Evolutionary conservation across 2,329 filamentous ascomycete species (phyloP).

Genomic region (Pyricularia grisea): DNA sequence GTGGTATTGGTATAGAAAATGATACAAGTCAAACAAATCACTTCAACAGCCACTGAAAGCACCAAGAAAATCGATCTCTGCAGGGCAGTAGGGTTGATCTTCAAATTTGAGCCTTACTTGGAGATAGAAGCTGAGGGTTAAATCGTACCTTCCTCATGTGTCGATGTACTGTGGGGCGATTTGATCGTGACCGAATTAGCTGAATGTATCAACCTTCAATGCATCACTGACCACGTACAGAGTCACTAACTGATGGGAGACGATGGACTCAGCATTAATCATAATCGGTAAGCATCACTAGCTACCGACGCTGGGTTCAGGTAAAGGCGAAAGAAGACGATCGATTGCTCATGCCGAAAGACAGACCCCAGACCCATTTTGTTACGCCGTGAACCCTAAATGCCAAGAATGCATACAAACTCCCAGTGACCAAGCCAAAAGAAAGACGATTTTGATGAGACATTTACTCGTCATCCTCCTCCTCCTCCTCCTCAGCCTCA

Average conservation of each 20-base stretch:
- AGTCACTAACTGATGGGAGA: neutral
- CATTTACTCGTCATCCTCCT: slow-evolving; percentile 57
- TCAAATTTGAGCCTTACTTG: neutral
- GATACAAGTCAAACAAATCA: neutral
- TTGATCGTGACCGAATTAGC: neutral
- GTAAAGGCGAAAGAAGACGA: slow-evolving; percentile 1
- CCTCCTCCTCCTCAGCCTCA: slow-evolving; percentile 60
- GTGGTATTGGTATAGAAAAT: neutral
- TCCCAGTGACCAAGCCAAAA: slow-evolving; percentile 2
- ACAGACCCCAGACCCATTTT: slow-evolving; percentile 5
- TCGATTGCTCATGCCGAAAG: slow-evolving; percentile 3
- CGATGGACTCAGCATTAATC: neutral
- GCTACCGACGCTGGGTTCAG: slow-evolving; percentile 3
- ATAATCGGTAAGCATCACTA: neutral
- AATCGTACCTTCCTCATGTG: no score
- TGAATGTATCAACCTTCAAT: neutral
- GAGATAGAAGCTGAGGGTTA: no score
- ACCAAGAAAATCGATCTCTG: neutral
- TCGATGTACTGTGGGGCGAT: no score
- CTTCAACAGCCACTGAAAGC: no score
- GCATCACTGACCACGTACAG: neutral
- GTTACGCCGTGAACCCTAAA: slow-evolving; percentile 6
- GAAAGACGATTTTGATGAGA: neutral
- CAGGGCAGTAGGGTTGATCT: neutral
- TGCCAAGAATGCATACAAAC: slow-evolving; percentile 2